Conservation (phyloP, 306 rosid genomes). For the Quercus glauca region DNA sequence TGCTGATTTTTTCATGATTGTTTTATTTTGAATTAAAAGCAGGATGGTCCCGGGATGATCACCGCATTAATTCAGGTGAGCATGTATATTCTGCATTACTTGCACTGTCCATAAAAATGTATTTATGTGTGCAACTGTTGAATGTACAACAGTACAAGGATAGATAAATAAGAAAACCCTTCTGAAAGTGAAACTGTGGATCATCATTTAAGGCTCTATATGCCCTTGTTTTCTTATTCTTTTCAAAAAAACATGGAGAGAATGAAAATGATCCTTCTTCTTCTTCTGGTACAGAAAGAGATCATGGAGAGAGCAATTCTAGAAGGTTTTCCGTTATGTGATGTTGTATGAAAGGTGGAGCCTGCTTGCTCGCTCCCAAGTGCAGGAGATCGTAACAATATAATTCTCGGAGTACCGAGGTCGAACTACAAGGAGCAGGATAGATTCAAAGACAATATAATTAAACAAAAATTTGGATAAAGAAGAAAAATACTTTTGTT, state of each 20-base stretch:
- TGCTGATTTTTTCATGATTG: neutral
- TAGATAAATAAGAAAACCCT: neutral
- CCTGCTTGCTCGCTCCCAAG: no score
- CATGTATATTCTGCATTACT: constrained; percentile 1
- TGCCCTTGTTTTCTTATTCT: constrained; percentile 8
- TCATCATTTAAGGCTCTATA: neutral
- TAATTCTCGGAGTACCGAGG: no score
- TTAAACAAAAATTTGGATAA: no score
- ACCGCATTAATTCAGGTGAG: constrained; percentile 64
- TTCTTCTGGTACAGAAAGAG: constrained; percentile 54
- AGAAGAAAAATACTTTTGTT: no score
- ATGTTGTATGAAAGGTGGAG: constrained; percentile 31
- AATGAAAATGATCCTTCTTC: neutral
- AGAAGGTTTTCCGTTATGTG: constrained; percentile 52
- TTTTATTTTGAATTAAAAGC: constrained; percentile 25
- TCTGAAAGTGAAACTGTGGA: neutral
- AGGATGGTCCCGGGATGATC: constrained; percentile 80
- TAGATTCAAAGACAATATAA: no score
- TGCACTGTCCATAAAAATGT: neutral
- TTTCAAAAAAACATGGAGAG: neutral
- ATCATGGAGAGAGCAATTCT: constrained; percentile 50
- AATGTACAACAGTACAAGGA: neutral
- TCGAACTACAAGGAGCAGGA: no score
- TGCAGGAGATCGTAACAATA: no score
- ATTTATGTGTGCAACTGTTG: neutral